These are phyloP conservation scores for Pestalotiopsis sp. DNA, from an alignment of 2,329 filamentous ascomycete genomes.

Conservation along the genomic window DNA sequence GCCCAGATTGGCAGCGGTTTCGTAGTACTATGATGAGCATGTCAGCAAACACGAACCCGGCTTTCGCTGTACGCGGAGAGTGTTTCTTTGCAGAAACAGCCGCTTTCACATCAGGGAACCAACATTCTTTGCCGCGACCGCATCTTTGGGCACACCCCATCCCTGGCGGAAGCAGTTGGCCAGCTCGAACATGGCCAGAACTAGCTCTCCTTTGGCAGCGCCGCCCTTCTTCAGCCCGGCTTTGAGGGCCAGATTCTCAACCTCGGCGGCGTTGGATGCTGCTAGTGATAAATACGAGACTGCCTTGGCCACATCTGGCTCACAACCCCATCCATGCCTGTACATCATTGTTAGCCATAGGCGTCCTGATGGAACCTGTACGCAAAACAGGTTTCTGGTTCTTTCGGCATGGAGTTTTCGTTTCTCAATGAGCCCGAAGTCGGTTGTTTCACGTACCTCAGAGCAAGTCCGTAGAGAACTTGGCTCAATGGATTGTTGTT, in stretches of 20 bases:
- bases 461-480: conserved; percentile 89
- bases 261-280: conserved; percentile 82
- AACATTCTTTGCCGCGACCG: conserved; percentile 76
- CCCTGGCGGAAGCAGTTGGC: conserved; percentile 91
- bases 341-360: not conserved
- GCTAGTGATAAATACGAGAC: conserved; percentile 85
- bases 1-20: conserved; percentile 93
- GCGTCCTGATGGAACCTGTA: not conserved
- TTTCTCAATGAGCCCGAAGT: not conserved
- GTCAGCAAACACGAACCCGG: conserved; percentile 14
- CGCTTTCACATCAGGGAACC: conserved; percentile 24
- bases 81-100: not conserved
- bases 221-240: conserved; percentile 92
- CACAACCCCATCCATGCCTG: conserved; percentile 92
- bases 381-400: not conserved
- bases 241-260: conserved; percentile 82
- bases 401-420: not conserved
- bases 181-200: conserved; percentile 94
- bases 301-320: conserved; percentile 69
- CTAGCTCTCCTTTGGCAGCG: conserved; percentile 91
- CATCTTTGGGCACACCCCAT: conserved; percentile 87
- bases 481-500: conserved; percentile 93
- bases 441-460: conserved; percentile 60
- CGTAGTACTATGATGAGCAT: conserved; percentile 71
- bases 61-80: not conserved